Conservation (phyloP, 257 asterid genomes). For the Solanum medicagineum region DNA sequence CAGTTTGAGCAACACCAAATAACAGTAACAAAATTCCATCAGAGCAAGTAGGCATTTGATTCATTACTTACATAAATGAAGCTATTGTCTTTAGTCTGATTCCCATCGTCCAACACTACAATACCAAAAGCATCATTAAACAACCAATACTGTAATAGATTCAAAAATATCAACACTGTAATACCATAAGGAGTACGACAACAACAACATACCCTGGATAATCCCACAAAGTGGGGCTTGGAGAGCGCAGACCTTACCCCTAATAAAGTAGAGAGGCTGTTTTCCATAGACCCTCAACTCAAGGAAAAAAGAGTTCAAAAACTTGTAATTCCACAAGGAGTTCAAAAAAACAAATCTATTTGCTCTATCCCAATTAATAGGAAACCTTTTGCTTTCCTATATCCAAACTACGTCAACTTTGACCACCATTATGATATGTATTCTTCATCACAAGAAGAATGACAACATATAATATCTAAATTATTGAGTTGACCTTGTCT, state of each 20-base stretch:
- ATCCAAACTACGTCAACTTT: neutral
- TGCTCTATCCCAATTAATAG: neutral
- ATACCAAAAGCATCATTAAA: conserved; percentile 12
- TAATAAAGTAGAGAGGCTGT: neutral
- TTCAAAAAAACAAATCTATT: neutral
- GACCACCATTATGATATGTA: neutral
- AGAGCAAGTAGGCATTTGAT: neutral
- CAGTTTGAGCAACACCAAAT: neutral
- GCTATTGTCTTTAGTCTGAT: conserved; percentile 78
- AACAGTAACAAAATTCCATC: neutral
- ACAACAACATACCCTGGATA: neutral
- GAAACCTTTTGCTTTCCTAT: neutral
- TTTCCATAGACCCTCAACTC: neutral
- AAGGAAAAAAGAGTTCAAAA: neutral
- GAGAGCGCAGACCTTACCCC: neutral
- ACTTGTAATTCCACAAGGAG: neutral
- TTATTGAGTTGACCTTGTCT: neutral
- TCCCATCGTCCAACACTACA: conserved; percentile 83
- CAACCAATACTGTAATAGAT: neutral
- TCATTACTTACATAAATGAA: conserved; percentile 72
- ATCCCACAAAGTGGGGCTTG: too few species aligned
- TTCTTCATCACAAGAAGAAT: neutral
- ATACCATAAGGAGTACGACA: neutral
- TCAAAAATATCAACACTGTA: conserved; percentile 6
- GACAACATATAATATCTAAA: neutral